These are phyloP conservation scores for Sugiyamaella novakii DNA, from an alignment of 1,139 yeast species.

Conservation along the genomic window DNA sequence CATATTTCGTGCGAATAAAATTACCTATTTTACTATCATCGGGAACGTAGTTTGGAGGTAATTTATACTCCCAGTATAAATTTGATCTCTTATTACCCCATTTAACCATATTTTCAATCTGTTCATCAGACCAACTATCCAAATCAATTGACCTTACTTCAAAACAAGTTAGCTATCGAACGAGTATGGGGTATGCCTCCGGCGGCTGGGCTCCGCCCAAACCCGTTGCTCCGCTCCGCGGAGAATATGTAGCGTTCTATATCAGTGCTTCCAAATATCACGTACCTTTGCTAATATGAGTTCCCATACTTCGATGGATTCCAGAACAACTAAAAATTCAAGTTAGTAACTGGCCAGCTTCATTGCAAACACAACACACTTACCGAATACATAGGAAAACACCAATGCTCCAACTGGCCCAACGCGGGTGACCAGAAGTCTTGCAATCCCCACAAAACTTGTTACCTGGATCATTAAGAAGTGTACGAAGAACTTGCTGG, in stretches of 20 bases:
- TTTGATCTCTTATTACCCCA: constrained; percentile 90
- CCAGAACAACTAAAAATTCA: constrained; percentile 70
- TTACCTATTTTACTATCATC: constrained; percentile 84
- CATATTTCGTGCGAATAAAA: constrained; percentile 90
- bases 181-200: too few relatives aligned
- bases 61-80: constrained; percentile 74
- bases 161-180: constrained; percentile 7
- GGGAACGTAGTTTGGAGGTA: constrained; percentile 73
- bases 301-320: constrained; percentile 91
- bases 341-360: background rate
- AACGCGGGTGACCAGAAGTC: constrained; percentile 83
- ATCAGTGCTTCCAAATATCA: background rate
- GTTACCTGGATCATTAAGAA: constrained; percentile 75
- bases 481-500: constrained; percentile 68
- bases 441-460: constrained; percentile 90
- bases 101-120: constrained; percentile 73
- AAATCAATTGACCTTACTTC: constrained; percentile 70
- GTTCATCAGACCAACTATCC: constrained; percentile 97
- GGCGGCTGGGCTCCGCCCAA: too few relatives aligned
- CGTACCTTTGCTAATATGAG: constrained; percentile 62
- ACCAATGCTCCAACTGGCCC: constrained; percentile 98
- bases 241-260: background rate
- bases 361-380: background rate
- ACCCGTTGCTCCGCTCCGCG: too few relatives aligned
- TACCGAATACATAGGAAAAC: constrained; percentile 77